Percentiles rank a stretch among this genome's conserved stretches.
Conservation (phyloP, 2,329 filamentous ascomycete species). For the Zymoseptoria passerinii region DNA sequence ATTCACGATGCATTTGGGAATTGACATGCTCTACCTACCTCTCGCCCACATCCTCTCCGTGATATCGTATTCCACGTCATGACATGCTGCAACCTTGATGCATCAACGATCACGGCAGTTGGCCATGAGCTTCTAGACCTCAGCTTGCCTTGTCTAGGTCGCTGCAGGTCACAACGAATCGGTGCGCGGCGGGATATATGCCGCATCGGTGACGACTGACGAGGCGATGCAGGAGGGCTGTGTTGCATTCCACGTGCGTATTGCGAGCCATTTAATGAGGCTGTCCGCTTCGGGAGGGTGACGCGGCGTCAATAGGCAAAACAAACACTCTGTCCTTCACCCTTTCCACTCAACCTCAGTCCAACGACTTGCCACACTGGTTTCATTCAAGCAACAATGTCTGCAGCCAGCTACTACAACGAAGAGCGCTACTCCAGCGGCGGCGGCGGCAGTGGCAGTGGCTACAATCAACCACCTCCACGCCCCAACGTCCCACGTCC, state of each 20-base stretch:
- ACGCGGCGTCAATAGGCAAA: not conserved
- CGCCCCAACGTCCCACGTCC: slow-evolving; percentile 33
- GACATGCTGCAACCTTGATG: not conserved
- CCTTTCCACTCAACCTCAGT: not conserved
- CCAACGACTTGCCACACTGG: not conserved
- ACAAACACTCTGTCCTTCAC: not conserved
- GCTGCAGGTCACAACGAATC: not conserved
- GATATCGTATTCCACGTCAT: no score
- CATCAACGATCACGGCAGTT: not conserved
- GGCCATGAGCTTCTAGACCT: not conserved
- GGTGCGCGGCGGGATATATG: not conserved
- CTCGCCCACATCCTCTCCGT: no score
- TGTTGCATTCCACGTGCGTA: not conserved
- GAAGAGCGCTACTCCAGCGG: not conserved
- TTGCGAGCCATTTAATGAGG: not conserved
- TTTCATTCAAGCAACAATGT: not conserved
- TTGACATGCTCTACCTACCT: no score
- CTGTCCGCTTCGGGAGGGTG: not conserved
- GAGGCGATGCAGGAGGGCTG: not conserved
- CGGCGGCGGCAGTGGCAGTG: slow-evolving; percentile 3
- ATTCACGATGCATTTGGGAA: not conserved
- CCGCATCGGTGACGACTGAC: not conserved
- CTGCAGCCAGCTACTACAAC: not conserved
- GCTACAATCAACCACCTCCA: slow-evolving; percentile 11
- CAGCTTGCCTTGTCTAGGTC: not conserved